phyloP scores from a whole-genome alignment of 2,329 filamentous ascomycete genomes.

The Septoria linicola region DNA sequence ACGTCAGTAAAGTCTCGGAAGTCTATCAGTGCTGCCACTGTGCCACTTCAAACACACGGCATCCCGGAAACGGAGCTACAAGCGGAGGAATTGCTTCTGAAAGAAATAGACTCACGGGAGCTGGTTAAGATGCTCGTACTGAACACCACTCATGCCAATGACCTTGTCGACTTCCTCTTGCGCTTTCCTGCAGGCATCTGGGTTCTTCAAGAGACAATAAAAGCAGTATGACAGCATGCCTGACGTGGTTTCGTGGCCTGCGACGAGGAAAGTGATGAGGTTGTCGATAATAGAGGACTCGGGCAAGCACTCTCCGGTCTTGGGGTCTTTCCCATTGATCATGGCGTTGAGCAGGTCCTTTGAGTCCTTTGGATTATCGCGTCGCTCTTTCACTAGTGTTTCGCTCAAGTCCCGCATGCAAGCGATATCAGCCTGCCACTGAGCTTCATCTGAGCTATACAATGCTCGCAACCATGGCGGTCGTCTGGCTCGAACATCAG shows the following conservation, averaged over 20 bases:
- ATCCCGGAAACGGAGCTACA: no score
- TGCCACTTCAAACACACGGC: no score
- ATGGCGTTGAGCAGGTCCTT: slow-evolving; percentile 70
- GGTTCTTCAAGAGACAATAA: slow-evolving; percentile 64
- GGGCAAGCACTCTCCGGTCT: slow-evolving; percentile 64
- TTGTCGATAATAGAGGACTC: slow-evolving; percentile 66
- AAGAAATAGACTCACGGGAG: no score
- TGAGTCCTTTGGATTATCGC: slow-evolving; percentile 54
- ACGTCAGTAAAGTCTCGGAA: no score
- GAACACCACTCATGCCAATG: slow-evolving; percentile 58
- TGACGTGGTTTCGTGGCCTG: slow-evolving; percentile 67
- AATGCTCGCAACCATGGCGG: slow-evolving; percentile 47
- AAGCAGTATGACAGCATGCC: slow-evolving; percentile 65
- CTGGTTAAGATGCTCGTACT: slow-evolving; percentile 61
- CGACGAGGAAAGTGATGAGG: slow-evolving; percentile 67
- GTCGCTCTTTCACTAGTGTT: slow-evolving; percentile 61
- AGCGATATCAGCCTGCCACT: slow-evolving; percentile 57
- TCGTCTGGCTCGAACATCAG: slow-evolving; percentile 35
- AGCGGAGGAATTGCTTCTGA: no score
- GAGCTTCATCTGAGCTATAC: slow-evolving; percentile 44
- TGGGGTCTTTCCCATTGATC: slow-evolving; percentile 65
- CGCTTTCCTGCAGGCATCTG: slow-evolving; percentile 58
- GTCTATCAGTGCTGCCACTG: no score
- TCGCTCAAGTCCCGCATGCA: slow-evolving; percentile 56
- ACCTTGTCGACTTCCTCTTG: slow-evolving; percentile 68